Percentiles rank a stretch among this genome's conserved stretches.
These are phyloP conservation scores for Rhododendron vialii DNA, from an alignment of 148 eudicot genomes.

Conservation along the genomic window DNA sequence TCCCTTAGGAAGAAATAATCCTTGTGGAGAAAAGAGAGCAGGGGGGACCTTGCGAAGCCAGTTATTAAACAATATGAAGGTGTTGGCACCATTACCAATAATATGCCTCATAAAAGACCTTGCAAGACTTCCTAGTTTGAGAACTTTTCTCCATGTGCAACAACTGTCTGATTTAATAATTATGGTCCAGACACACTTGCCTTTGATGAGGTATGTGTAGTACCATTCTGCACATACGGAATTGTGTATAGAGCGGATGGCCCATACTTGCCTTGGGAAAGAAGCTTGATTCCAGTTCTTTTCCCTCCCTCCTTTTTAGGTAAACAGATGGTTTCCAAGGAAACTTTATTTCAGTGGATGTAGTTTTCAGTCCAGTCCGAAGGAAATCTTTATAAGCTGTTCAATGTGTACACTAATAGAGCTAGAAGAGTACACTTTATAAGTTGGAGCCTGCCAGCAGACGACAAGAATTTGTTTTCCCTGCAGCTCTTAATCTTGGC, in stretches of 20 bases:
- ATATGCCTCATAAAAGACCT: too few relatives aligned
- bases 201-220: background rate
- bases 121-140: too few relatives aligned
- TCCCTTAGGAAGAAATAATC: background rate
- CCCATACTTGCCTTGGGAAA: background rate
- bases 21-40: background rate
- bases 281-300: background rate
- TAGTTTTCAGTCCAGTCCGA: background rate
- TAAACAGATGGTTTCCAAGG: background rate
- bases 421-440: background rate
- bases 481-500: background rate
- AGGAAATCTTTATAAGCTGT: background rate
- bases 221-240: background rate
- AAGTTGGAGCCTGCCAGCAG: background rate
- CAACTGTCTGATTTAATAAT: background rate
- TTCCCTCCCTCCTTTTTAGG: background rate
- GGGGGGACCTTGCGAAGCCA: background rate
- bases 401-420: background rate
- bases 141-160: background rate
- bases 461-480: background rate
- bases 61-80: background rate
- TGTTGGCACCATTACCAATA: background rate
- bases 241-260: background rate
- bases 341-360: background rate
- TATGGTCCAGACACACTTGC: background rate